Conservation (phyloP, 257 asterid species). For the Lavandula angustifolia region DNA sequence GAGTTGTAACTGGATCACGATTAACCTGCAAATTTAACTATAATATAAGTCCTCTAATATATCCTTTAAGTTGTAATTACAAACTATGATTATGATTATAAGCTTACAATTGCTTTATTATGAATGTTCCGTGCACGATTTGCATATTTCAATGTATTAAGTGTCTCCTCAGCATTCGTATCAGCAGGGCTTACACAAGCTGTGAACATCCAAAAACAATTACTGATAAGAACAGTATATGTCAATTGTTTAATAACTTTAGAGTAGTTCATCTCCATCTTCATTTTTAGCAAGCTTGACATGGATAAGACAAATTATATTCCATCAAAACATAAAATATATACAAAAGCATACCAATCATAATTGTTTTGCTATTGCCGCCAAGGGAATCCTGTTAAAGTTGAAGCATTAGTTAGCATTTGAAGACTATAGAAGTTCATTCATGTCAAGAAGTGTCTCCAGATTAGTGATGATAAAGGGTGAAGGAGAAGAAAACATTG, state of each 20-base stretch:
- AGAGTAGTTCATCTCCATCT: background rate
- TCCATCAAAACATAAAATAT: constrained; percentile 5
- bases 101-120: constrained; percentile 88
- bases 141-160: constrained; percentile 90
- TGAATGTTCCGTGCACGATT: constrained; percentile 95
- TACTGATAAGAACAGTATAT: background rate
- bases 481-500: constrained; percentile 23
- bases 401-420: constrained; percentile 32
- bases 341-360: constrained; percentile 74
- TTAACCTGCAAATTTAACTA: constrained; percentile 55
- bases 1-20: constrained; percentile 82
- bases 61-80: constrained; percentile 1
- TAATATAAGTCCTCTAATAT: background rate
- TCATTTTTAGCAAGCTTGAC: background rate
- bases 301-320: constrained; percentile 1
- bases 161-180: constrained; percentile 91
- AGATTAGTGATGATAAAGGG: constrained; percentile 8
- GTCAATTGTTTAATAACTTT: background rate
- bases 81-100: background rate
- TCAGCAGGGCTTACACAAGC: constrained; percentile 98
- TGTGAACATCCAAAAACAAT: constrained; percentile 27
- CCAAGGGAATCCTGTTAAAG: constrained; percentile 88
- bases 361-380: constrained; percentile 92
- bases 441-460: background rate
- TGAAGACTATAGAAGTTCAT: constrained; percentile 2